Evolutionary conservation across 768 basidiomycete species (phyloP), one percentile per base, ranked within the genome.

Genomic region (Leccinum disarticulatum): DNA sequence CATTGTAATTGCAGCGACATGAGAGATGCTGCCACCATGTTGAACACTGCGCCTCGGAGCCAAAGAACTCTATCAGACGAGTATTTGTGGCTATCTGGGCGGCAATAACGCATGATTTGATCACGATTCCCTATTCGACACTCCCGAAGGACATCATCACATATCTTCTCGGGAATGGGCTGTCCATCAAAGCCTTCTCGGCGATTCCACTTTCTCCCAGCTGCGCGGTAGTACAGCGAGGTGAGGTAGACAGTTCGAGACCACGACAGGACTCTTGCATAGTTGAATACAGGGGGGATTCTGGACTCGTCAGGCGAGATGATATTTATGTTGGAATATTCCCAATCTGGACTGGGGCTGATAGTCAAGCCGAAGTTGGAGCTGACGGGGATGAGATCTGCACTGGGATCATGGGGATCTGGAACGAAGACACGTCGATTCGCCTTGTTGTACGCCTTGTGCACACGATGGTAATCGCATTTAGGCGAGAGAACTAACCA

Each of bases 401-500:
- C 38, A 5, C 1, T 33, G 7, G 52, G 49, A 7, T 64, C 10
- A 15, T 52, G 17, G n/a, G n/a, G 1, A n/a, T n/a, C 22, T n/a
- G 49, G 54, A 3, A 54, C 54, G 13, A 58, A 57, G 0, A 27
- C 59, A 2, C 11, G 49, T 46, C 27, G 48, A 11, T 67, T 68
- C 1, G 66, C 67, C 49, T 52, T 58, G 31, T 57, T 0, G 33
- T 66, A 68, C 22, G 59, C 64, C 1, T 59, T 51, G 1, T 56
- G 57, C n/a, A 80, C 66, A 4, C 76, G 72, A 3, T 43, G 28
- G 3, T 68, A 67, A 59, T 79, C 75, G 52, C 76, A 77, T 58
- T 79, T 75, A 0, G 78, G 78, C 0, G 77, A 76, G 6, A 79
- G 59, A 52, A 77, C 69, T 6, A 80, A 62, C 76, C 78, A 80